phyloP scores from a whole-genome alignment of 495 filamentous ascomycete species.

The Penicillium macrosclerotiorum region DNA sequence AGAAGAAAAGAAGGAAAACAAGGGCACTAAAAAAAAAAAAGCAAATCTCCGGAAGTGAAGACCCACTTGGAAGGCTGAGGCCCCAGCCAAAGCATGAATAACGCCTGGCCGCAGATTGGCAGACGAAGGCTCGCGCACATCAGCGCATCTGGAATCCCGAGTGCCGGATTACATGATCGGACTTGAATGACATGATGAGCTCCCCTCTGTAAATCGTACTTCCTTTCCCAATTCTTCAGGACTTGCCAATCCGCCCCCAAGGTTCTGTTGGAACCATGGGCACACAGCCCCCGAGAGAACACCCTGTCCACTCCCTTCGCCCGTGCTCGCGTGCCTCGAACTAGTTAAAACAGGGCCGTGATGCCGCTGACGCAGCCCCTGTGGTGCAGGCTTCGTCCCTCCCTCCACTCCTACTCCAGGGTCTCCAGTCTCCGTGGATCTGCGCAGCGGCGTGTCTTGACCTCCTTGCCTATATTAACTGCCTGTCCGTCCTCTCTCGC shows the following conservation, averaged over 20 bases:
- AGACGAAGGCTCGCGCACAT: no score
- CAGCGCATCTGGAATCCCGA: conserved; percentile 20
- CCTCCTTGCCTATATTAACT: conserved; percentile 20
- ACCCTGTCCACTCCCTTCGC: conserved; percentile 19
- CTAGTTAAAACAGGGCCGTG: conserved; percentile 16
- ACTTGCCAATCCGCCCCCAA: neutral
- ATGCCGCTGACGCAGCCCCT: conserved; percentile 50
- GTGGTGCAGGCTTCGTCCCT: conserved; percentile 45
- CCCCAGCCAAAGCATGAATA: no score
- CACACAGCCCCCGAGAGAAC: conserved; percentile 15
- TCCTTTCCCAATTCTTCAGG: neutral
- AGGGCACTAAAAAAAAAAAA: no score
- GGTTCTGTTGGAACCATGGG: conserved; percentile 1
- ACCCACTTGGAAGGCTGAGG: no score
- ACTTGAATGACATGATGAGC: conserved; percentile 5
- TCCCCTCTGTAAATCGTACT: neutral
- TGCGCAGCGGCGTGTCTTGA: conserved; percentile 29
- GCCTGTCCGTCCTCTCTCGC: conserved; percentile 13
- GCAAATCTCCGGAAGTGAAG: no score
- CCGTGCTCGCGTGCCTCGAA: conserved; percentile 26
- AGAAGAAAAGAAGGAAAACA: neutral
- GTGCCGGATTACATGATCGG: conserved; percentile 30
- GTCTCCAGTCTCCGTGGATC: conserved; percentile 15
- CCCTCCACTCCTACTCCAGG: conserved; percentile 24
- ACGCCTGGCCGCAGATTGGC: no score